Evolutionary conservation across 1,139 yeast genomes (phyloP).

Genomic region (Casaregolazyma lundiana): DNA sequence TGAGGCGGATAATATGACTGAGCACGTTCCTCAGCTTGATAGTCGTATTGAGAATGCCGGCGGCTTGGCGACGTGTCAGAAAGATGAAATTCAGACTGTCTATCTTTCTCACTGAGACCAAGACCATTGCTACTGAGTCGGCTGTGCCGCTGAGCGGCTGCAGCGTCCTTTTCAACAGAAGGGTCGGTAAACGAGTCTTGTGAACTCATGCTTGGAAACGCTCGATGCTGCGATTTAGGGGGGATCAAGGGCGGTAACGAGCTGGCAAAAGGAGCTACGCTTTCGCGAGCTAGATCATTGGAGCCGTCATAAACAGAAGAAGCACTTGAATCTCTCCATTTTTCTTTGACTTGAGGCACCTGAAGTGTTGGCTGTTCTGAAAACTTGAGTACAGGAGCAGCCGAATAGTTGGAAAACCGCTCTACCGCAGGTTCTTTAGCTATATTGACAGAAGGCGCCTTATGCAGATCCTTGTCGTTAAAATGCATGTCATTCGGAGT

Average conservation of each 20-base stretch:
- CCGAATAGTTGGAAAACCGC: not conserved
- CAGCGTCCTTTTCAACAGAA: no score
- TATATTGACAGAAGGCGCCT: not conserved
- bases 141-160: no score
- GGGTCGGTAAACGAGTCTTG: not conserved
- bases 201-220: not conserved
- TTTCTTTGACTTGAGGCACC: not conserved
- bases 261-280: not conserved
- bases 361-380: not conserved
- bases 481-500: not conserved
- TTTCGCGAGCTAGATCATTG: slow-evolving; percentile 12
- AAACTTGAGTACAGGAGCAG: not conserved
- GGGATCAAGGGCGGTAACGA: not conserved
- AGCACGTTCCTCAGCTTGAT: not conserved
- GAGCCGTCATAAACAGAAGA: slow-evolving; percentile 21
- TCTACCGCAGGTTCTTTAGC: not conserved
- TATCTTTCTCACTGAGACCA: no score
- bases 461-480: not conserved
- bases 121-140: not conserved
- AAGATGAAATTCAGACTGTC: not conserved
- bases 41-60: not conserved
- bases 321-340: slow-evolving; percentile 14
- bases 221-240: not conserved
- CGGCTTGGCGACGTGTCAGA: no score
- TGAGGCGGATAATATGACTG: not conserved